Evolutionary conservation across 768 basidiomycete genomes (phyloP), one percentile per base, ranked within the genome.

Genomic region (Asterophora lycoperdoides): DNA sequence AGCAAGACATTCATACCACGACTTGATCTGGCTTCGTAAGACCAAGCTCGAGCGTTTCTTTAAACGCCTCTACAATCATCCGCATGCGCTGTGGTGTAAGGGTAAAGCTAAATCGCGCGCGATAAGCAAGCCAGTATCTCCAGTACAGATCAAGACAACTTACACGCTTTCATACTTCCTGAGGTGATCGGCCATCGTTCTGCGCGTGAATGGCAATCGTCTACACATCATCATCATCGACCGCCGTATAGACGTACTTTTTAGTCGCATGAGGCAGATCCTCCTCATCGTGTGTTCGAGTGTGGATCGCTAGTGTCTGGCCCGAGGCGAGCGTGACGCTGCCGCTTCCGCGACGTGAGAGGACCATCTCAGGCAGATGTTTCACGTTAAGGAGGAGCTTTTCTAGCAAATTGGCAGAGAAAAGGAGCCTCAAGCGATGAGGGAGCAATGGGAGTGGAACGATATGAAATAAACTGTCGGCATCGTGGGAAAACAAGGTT

Each of bases 11-110:
- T 81, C 93, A 58, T 66, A 95, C 95, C 68, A 98, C 93, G 32
- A 87, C 75, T 71, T 97, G 89, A 17, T 82, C 79, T 19, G 78
- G 76, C 67, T 94, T 86, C 56, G 86, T 73, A 42, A 99, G 72
- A 11, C 96, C 96, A 19, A 79, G 68, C 60, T 96, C 93, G 20
- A 99, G 78, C 1, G 89, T 83, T 40, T 97, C 94, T 64, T 91
- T 84, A 74, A 99, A 93, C 0, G 94, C 89, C 64, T 96, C 91
- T 19, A 94, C 93, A 61, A 98, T 96, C 81, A 94, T 95, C 41
- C 92, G 78, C 93, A 94, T 93, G 50, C 92, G 70, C 65, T 92
- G 91, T 13, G 91, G 89, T 7, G 89, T 93, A 56, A 93, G 66
- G 10, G 87, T 89, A 66, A 93, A 92, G 59, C 88, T 89, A 60